Evolutionary conservation across 768 basidiomycete genomes (phyloP).

Genomic region (Auriculariales sp.): DNA sequence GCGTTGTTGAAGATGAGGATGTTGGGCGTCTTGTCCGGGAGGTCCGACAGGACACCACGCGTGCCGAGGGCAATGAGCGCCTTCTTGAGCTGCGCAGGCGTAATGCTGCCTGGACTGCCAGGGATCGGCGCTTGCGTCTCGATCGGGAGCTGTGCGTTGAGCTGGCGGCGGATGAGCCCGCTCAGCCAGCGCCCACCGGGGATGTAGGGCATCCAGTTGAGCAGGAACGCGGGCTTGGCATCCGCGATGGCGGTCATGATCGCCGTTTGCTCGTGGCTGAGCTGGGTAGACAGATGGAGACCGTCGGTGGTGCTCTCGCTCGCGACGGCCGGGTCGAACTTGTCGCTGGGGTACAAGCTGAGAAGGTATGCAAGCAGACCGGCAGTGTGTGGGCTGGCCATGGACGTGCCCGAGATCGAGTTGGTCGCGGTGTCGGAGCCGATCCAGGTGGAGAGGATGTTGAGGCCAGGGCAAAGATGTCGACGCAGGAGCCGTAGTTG

Average conservation of each 20-base stretch:
- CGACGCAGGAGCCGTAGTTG: slow-evolving; percentile 82
- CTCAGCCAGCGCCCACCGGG: slow-evolving; percentile 1
- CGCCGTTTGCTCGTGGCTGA: too few species aligned
- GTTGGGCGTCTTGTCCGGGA: slow-evolving; percentile 45
- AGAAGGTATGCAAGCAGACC: slow-evolving; percentile 87
- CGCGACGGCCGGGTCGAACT: slow-evolving; percentile 40
- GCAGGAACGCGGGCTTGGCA: slow-evolving; percentile 43
- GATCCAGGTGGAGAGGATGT: slow-evolving; percentile 82
- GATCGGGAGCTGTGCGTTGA: slow-evolving; percentile 7
- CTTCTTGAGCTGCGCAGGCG: slow-evolving; percentile 62
- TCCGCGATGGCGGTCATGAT: slow-evolving; percentile 14
- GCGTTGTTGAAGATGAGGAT: slow-evolving; percentile 72
- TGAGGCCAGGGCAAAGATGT: slow-evolving; percentile 85
- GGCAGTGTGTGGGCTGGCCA: slow-evolving; percentile 89
- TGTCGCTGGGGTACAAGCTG: slow-evolving; percentile 61
- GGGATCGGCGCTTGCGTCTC: slow-evolving; percentile 28
- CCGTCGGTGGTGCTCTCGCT: slow-evolving; percentile 20
- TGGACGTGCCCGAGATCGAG: slow-evolving; percentile 81
- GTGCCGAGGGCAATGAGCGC: slow-evolving; percentile 52
- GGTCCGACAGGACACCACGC: slow-evolving; percentile 33
- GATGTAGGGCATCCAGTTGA: slow-evolving; percentile 40
- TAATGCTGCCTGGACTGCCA: slow-evolving; percentile 26
- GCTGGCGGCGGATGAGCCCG: slow-evolving; percentile 4
- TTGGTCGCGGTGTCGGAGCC: slow-evolving; percentile 43
- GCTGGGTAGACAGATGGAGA: slow-evolving; percentile 14